A percentile compares a stretch with the other conserved stretches of the same genome.
Evolutionary conservation across 2,329 filamentous ascomycete species (phyloP).

Genomic region (Cucurbitaria berberidis): DNA sequence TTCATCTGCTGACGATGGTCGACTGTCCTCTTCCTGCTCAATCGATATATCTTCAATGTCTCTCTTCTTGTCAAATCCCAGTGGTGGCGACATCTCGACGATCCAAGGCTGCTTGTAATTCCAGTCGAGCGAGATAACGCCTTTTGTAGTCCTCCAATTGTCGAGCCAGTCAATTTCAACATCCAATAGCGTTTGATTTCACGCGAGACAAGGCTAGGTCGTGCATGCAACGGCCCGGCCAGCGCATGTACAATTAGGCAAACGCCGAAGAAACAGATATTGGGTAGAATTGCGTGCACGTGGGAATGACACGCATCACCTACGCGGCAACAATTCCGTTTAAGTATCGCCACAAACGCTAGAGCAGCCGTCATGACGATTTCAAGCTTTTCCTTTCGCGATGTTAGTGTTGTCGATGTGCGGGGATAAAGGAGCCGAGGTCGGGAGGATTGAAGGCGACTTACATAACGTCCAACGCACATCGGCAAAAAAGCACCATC

Average conservation of each 20-base stretch:
- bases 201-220: not conserved
- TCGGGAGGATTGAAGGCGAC: conserved; percentile 16
- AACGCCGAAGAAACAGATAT: not conserved
- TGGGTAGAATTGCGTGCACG: not conserved
- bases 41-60: conserved; percentile 11
- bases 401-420: conserved; percentile 11
- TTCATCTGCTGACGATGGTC: conserved; percentile 14
- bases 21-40: conserved; percentile 24
- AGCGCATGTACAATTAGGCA: not conserved
- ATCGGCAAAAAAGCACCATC: conserved; percentile 1
- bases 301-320: not conserved
- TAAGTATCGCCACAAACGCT: conserved; percentile 6
- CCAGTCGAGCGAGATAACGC: not conserved
- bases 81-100: conserved; percentile 17
- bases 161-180: conserved; percentile 6
- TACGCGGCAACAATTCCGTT: not conserved
- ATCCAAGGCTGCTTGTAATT: not conserved
- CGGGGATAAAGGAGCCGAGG: conserved; percentile 39
- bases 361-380: conserved; percentile 24
- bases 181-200: conserved; percentile 1
- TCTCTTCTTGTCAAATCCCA: conserved; percentile 24
- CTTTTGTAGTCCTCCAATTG: not conserved
- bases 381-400: conserved; percentile 28
- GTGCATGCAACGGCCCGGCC: not conserved
- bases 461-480: conserved; percentile 1